phyloP scores from a whole-genome alignment of 768 basidiomycete species.

The Russula dissimulans region DNA sequence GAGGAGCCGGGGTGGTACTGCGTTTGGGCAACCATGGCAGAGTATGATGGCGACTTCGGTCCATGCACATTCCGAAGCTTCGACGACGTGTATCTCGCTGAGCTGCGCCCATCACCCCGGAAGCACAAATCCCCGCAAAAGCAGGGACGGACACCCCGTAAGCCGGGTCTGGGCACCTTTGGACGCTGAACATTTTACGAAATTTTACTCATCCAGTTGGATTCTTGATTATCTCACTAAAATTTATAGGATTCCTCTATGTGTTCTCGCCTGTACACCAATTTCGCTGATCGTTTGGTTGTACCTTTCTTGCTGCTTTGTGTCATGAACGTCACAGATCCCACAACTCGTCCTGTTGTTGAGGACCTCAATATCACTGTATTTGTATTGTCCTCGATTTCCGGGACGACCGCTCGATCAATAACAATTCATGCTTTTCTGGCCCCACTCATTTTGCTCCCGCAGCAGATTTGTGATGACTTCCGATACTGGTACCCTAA shows the following conservation, averaged over 20 bases:
- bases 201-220: not conserved
- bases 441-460: too few species aligned
- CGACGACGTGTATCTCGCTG: slow-evolving; percentile 33
- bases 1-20: slow-evolving; percentile 49
- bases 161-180: not conserved
- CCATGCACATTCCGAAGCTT: slow-evolving; percentile 28
- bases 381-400: slow-evolving; percentile 11
- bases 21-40: slow-evolving; percentile 53
- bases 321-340: not conserved
- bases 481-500: not conserved
- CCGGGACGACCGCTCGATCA: not conserved
- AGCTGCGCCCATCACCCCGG: slow-evolving; percentile 28
- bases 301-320: not conserved
- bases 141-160: not conserved
- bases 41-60: slow-evolving; percentile 35
- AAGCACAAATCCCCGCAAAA: slow-evolving; percentile 1
- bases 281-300: not conserved
- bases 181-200: not conserved
- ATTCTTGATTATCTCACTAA: not conserved
- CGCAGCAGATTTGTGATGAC: too few species aligned
- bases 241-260: not conserved
- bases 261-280: not conserved
- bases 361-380: slow-evolving; percentile 8
- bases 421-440: not conserved
- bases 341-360: not conserved